Conservation (phyloP, 2,329 filamentous ascomycete species). For the Penicillium sp. region DNA sequence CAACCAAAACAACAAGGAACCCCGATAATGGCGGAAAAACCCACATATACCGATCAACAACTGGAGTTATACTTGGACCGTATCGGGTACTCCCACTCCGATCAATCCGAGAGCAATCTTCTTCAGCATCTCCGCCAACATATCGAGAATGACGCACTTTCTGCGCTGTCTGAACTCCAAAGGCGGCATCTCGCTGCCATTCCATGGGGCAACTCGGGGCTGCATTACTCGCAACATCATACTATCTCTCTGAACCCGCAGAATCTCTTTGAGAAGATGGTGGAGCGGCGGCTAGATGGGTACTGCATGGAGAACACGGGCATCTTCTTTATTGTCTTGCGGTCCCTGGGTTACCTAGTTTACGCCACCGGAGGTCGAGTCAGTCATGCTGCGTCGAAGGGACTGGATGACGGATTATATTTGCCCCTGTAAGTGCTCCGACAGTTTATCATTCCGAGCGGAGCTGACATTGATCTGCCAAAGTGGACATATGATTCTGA, state of each 20-base stretch:
- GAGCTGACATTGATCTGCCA: neutral
- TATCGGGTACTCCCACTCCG: conserved; percentile 21
- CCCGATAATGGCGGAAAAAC: conserved; percentile 9
- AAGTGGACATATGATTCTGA: conserved; percentile 52
- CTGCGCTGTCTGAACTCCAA: conserved; percentile 30
- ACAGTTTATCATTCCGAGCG: neutral
- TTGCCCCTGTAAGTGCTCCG: conserved; percentile 38
- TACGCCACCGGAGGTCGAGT: conserved; percentile 51
- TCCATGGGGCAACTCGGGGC: conserved; percentile 50
- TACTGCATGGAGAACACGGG: conserved; percentile 56
- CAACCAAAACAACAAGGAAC: neutral
- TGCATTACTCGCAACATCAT: conserved; percentile 48
- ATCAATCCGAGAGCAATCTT: conserved; percentile 14
- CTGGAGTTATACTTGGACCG: conserved; percentile 31
- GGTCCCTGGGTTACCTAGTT: conserved; percentile 45
- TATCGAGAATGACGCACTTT: conserved; percentile 26
- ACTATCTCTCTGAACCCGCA: conserved; percentile 44
- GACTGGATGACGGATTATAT: conserved; percentile 34
- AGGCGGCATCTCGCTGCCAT: conserved; percentile 41
- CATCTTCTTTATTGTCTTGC: conserved; percentile 46
- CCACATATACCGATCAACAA: conserved; percentile 30
- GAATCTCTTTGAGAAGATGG: conserved; percentile 47
- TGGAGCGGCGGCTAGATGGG: conserved; percentile 44
- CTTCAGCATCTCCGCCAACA: conserved; percentile 23
- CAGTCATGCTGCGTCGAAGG: conserved; percentile 29